Evolutionary conservation across 2,329 filamentous ascomycete genomes (phyloP).

Genomic region (Fusarium beomiforme): DNA sequence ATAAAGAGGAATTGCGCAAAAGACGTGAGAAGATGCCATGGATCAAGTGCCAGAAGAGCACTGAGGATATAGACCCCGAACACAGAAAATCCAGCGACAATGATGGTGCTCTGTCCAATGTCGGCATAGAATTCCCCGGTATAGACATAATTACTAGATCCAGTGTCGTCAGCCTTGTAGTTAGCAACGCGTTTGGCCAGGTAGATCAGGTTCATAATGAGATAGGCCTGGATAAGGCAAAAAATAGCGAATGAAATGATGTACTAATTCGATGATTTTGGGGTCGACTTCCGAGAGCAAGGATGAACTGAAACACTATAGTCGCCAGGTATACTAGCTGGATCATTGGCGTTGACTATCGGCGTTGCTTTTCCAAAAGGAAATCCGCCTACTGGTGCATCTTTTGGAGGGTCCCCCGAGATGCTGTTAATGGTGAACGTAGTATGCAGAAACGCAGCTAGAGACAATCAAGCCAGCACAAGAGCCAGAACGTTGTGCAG

Average conservation of each 20-base stretch:
- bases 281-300: conserved; percentile 8
- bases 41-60: neutral
- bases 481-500: conserved; percentile 6
- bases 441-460: neutral
- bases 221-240: conserved; percentile 3
- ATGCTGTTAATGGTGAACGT: conserved; percentile 19
- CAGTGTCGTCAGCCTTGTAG: neutral
- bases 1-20: neutral
- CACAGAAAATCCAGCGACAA: neutral
- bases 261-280: neutral
- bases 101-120: neutral
- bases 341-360: neutral
- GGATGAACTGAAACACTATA: conserved; percentile 14
- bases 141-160: neutral
- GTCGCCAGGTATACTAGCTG: conserved; percentile 7
- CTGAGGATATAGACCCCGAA: neutral
- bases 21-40: neutral
- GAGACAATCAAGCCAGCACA: conserved; percentile 20
- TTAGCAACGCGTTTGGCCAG: neutral
- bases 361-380: conserved; percentile 23
- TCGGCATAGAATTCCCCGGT: conserved; percentile 7
- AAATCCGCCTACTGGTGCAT: neutral
- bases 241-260: conserved; percentile 19
- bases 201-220: conserved; percentile 4
- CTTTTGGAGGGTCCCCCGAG: neutral